Evolutionary conservation across 169 alveolate genomes (phyloP), one percentile per base, ranked within the genome.

Genomic region (Plasmodium relictum): DNA sequence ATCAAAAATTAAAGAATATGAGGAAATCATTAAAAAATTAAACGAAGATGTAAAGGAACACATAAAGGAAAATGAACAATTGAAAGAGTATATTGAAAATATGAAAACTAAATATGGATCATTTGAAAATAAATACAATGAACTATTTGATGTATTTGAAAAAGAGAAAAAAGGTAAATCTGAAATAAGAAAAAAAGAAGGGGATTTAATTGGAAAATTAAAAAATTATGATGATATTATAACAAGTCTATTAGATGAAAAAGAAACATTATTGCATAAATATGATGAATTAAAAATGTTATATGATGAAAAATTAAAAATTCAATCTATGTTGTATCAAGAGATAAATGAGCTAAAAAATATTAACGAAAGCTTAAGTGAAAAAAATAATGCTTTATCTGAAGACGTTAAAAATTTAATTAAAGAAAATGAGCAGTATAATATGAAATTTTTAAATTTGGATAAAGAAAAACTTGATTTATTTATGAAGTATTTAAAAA

Each of bases 401-500:
- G 58, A 80, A 24, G 45, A 80, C 16, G 65, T 80, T 6, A 54
- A 80, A 42, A 44, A 80, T 58, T 31, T 80, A 39, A 20, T 80
- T 24, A 80, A 68, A 26, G 54, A 80, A 61, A 80, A 80, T 80
- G 90, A 80, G 26, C 42, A 80, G 22, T 80, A 80, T 61, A 80
- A 80, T 31, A 80, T 68, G 18, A 80, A 80, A 45, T 68, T 54
- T 16, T 50, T 80, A 68, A 73, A 80, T 68, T 10, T 80, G 26
- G 90, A 80, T 26, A 80, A 80, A 48, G 90, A 80, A 54, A 80
- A 80, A 31, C n/a, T 80, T 37, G 90, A 80, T 59, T 45, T 80
- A 44, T 80, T 66, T 26, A 80, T 68, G 85, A 80, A 80, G 41
- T 80, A 52, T 54, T 48, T 80, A 20, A 80, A 80, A 68, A 45